Evolutionary conservation across 2,329 filamentous ascomycete genomes (phyloP).

Genomic region (Paraphoma chrysanthemicola): DNA sequence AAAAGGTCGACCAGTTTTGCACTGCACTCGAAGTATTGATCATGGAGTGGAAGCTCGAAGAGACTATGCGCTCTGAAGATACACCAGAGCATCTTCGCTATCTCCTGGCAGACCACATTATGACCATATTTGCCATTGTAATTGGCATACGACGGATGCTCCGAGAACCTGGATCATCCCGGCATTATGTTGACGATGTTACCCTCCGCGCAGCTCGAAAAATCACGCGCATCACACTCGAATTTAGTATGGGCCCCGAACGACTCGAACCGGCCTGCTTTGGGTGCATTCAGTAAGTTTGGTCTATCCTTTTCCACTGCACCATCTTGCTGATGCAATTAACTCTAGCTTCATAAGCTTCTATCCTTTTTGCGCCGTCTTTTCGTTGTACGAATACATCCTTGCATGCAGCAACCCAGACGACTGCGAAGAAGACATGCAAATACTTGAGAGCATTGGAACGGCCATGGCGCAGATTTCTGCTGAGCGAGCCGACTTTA

Average conservation of each 20-base stretch:
- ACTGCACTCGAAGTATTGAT: slow-evolving; percentile 23
- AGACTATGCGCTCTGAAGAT: slow-evolving; percentile 10
- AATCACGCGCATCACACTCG: slow-evolving; percentile 27
- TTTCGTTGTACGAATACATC: slow-evolving; percentile 39
- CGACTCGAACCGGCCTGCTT: slow-evolving; percentile 8
- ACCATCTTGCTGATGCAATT: background rate
- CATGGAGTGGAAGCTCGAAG: slow-evolving; percentile 28
- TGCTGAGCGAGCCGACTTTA: slow-evolving; percentile 17
- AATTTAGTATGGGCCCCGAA: slow-evolving; percentile 15
- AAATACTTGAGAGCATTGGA: slow-evolving; percentile 28
- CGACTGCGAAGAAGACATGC: slow-evolving; percentile 33
- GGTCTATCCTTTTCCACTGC: background rate
- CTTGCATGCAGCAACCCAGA: slow-evolving; percentile 27
- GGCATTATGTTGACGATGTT: slow-evolving; percentile 14
- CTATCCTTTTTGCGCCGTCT: slow-evolving; percentile 39
- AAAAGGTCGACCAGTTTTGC: slow-evolving; percentile 26
- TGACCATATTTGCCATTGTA: slow-evolving; percentile 32
- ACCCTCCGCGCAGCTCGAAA: slow-evolving; percentile 31
- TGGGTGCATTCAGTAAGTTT: slow-evolving; percentile 28
- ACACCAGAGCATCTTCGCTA: slow-evolving; percentile 11
- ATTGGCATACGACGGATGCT: slow-evolving; percentile 32
- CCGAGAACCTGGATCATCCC: background rate
- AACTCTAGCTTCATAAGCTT: slow-evolving; percentile 33
- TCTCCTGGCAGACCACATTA: slow-evolving; percentile 31
- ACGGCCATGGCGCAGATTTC: slow-evolving; percentile 27